Conservation (phyloP, 1,284 basidiomycete genomes). For the Ceratobasidium papillatum region DNA sequence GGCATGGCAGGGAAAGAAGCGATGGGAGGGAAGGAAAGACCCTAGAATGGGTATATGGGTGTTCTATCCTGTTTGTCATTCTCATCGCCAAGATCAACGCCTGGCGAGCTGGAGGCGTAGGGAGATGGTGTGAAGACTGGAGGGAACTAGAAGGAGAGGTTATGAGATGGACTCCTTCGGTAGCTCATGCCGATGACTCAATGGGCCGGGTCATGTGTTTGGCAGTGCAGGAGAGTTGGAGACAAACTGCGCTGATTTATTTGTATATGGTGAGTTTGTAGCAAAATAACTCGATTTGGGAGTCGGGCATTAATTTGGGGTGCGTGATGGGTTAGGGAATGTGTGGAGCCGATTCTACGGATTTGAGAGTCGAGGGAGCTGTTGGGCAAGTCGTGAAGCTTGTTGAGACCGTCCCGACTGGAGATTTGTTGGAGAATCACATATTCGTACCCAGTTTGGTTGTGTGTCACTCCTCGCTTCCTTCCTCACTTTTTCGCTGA, state of each 20-base stretch:
- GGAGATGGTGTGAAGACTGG: background rate
- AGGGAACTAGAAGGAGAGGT: slow-evolving; percentile 1
- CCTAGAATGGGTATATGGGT: slow-evolving; percentile 16
- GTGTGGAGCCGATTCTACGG: slow-evolving; percentile 9
- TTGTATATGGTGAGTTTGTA: slow-evolving; percentile 20
- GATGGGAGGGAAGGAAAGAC: too few relatives aligned
- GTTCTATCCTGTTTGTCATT: background rate
- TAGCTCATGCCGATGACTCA: slow-evolving; percentile 1
- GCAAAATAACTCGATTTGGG: background rate
- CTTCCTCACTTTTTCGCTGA: background rate
- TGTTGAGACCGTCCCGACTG: background rate
- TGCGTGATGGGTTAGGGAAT: slow-evolving; percentile 9
- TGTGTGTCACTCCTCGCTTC: background rate
- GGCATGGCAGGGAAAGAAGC: background rate
- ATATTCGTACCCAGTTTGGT: slow-evolving; percentile 9
- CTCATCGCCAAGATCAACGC: slow-evolving; percentile 13
- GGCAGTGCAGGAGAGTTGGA: slow-evolving; percentile 24
- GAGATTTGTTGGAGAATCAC: background rate
- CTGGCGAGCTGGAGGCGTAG: background rate
- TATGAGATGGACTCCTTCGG: background rate
- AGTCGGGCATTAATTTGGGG: background rate
- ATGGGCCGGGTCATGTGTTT: background rate
- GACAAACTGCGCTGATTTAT: slow-evolving; percentile 14
- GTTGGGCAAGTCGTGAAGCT: slow-evolving; percentile 11
- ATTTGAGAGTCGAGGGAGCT: background rate